Evolutionary conservation across 148 eudicot species (phyloP).

Genomic region (Rhododendron ovatum): DNA sequence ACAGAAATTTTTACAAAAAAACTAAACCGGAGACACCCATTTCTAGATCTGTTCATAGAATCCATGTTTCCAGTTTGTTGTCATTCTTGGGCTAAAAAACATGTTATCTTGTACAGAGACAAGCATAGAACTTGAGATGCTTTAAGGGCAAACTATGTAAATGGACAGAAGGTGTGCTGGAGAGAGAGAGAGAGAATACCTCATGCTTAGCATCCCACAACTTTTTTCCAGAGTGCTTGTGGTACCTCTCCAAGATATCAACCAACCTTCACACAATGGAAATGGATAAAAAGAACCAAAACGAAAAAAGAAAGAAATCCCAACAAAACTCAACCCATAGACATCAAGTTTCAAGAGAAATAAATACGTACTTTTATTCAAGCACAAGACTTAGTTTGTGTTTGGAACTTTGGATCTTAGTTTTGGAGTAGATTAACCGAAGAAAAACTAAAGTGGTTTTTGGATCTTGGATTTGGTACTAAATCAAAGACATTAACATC

Average conservation of each 20-base stretch:
- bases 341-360: not conserved
- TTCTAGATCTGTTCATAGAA: conserved; percentile 59
- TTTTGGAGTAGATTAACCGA: not conserved
- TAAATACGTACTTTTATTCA: not conserved
- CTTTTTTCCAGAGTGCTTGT: conserved; percentile 49
- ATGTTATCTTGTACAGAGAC: conserved; percentile 17
- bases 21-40: conserved; percentile 26
- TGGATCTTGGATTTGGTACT: not conserved
- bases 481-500: too few relatives aligned
- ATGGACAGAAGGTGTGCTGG: not conserved
- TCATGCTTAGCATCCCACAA: conserved; percentile 96
- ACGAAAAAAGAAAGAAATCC: not conserved
- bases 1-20: conserved; percentile 6
- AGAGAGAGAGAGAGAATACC: conserved; percentile 23
- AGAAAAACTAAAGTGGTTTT: not conserved
- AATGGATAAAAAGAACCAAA: not conserved
- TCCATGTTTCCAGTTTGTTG: conserved; percentile 20
- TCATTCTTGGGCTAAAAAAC: conserved; percentile 34
- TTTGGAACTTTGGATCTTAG: not conserved
- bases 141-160: not conserved
- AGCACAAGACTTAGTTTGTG: not conserved
- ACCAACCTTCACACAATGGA: conserved; percentile 37
- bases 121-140: conserved; percentile 17
- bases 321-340: not conserved
- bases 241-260: conserved; percentile 67